Conservation (phyloP, 169 alveolate species). For the Cryptosporidium ubiquitum region DNA sequence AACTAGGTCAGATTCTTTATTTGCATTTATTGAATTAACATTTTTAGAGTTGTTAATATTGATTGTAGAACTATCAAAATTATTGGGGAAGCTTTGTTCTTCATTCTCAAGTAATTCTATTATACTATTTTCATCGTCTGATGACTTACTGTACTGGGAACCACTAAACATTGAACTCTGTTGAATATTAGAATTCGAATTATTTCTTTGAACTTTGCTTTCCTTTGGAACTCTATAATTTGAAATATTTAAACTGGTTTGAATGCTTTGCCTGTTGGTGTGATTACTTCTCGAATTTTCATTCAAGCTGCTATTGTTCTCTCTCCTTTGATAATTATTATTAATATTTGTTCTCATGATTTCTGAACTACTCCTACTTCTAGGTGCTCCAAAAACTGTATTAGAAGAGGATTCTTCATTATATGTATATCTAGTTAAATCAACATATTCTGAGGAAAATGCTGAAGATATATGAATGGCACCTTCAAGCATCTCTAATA, state of each 20-base stretch:
- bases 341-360: background rate
- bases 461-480: slow-evolving; percentile 13
- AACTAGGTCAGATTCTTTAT: background rate
- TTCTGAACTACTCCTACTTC: background rate
- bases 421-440: slow-evolving; percentile 21
- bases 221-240: slow-evolving; percentile 6
- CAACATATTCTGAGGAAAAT: slow-evolving; percentile 50
- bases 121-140: slow-evolving; percentile 29
- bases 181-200: background rate
- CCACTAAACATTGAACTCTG: slow-evolving; percentile 11
- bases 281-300: background rate
- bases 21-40: background rate
- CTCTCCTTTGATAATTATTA: background rate
- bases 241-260: slow-evolving; percentile 11
- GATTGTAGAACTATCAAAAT: background rate
- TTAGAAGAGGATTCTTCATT: slow-evolving; percentile 5
- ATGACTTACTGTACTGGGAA: slow-evolving; percentile 55
- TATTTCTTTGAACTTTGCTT: background rate
- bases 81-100: background rate
- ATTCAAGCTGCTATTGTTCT: background rate
- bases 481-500: slow-evolving; percentile 33
- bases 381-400: background rate
- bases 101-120: slow-evolving; percentile 5
- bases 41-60: background rate
- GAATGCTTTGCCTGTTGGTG: slow-evolving; percentile 5